Evolutionary conservation across 2,329 filamentous ascomycete genomes (phyloP).

Genomic region (Volutella citrinella): DNA sequence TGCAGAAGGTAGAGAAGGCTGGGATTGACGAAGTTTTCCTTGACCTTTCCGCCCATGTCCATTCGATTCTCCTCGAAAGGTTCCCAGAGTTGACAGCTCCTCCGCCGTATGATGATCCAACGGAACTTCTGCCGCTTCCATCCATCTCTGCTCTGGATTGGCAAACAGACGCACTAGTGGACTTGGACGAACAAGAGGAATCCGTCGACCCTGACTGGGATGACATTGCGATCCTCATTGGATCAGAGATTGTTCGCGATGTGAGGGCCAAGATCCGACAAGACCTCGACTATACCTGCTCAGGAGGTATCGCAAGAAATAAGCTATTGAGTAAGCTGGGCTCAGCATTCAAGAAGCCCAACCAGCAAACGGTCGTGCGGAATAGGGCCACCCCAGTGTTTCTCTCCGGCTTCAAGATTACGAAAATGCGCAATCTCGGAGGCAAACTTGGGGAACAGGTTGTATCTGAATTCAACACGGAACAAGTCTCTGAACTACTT

Average conservation of each 20-base stretch:
- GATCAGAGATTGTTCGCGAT: conserved; percentile 80
- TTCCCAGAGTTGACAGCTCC: conserved; percentile 68
- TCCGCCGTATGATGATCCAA: conserved; percentile 70
- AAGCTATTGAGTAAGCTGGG: conserved; percentile 96
- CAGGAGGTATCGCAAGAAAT: conserved; percentile 82
- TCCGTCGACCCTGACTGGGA: conserved; percentile 91
- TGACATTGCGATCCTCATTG: conserved; percentile 82
- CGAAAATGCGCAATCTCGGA: conserved; percentile 91
- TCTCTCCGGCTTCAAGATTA: conserved; percentile 82
- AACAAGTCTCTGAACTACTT: conserved; percentile 73
- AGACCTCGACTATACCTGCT: conserved; percentile 82
- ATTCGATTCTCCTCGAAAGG: conserved; percentile 68
- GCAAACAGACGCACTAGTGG: conserved; percentile 77
- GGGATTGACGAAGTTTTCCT: conserved; percentile 95
- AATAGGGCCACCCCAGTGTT: conserved; percentile 80
- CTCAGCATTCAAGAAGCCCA: conserved; percentile 88
- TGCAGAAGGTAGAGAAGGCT: conserved; percentile 85
- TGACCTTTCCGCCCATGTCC: conserved; percentile 83
- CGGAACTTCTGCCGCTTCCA: conserved; percentile 70
- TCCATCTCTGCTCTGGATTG: conserved; percentile 71
- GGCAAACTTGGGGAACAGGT: conserved; percentile 91
- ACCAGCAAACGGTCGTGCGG: conserved; percentile 89
- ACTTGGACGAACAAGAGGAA: conserved; percentile 73
- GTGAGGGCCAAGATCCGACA: conserved; percentile 68
- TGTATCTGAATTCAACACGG: conserved; percentile 75